Conservation (phyloP, 768 basidiomycete genomes). For the Pleurotus pulmonarius region DNA sequence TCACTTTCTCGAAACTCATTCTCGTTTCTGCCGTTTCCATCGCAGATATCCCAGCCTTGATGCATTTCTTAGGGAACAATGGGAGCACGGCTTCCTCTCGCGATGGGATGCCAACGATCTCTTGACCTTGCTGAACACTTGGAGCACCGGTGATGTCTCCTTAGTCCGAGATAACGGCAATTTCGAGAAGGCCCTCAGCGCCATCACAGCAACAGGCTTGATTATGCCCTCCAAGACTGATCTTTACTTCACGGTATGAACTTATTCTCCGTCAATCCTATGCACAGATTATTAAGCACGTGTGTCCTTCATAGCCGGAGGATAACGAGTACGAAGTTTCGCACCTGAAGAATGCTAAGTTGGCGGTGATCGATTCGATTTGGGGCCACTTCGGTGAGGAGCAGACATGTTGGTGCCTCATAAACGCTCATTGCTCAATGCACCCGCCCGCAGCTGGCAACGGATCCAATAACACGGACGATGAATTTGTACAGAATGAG, state of each 20-base stretch:
- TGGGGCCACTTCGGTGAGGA: conserved; percentile 56
- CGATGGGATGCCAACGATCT: conserved; percentile 56
- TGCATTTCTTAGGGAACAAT: conserved; percentile 46
- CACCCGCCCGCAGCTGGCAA: conserved; percentile 34
- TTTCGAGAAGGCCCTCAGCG: conserved; percentile 33
- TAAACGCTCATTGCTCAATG: neutral
- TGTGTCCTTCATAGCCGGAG: conserved; percentile 38
- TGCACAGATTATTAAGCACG: too few species aligned
- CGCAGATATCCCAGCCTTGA: conserved; percentile 43
- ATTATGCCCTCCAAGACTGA: conserved; percentile 61
- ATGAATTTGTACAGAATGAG: conserved; percentile 37
- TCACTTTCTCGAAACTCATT: too few species aligned
- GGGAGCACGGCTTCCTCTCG: conserved; percentile 41
- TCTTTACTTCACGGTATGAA: conserved; percentile 49
- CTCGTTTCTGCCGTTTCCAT: neutral
- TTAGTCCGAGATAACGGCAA: conserved; percentile 38
- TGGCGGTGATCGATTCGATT: conserved; percentile 51
- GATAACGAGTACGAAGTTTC: conserved; percentile 48
- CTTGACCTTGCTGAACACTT: conserved; percentile 32
- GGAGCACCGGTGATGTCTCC: conserved; percentile 39
- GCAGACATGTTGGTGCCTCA: neutral
- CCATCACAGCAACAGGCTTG: conserved; percentile 48
- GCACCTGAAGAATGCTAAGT: conserved; percentile 35
- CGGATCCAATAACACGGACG: conserved; percentile 34
- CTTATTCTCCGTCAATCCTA: neutral